Evolutionary conservation across 2,329 filamentous ascomycete genomes (phyloP).

Genomic region (Eurotiales sp.): DNA sequence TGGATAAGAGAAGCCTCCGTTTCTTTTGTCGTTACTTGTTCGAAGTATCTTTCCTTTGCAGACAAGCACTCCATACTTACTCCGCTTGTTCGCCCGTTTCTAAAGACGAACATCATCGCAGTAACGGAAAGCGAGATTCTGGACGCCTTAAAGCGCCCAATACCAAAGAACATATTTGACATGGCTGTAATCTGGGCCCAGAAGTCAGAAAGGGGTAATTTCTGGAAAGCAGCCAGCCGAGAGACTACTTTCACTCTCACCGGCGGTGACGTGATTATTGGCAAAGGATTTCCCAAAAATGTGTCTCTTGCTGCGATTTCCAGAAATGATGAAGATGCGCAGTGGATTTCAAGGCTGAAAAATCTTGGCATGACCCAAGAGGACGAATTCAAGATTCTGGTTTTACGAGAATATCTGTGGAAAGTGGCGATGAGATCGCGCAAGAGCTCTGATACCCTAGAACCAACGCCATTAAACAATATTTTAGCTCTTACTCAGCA

Average conservation of each 20-base stretch:
- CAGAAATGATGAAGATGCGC: slow-evolving; percentile 88
- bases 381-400: slow-evolving; percentile 85
- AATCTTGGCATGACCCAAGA: slow-evolving; percentile 78
- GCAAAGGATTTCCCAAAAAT: slow-evolving; percentile 55
- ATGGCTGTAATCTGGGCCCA: slow-evolving; percentile 81
- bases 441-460: slow-evolving; percentile 42
- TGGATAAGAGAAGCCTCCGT: slow-evolving; percentile 92
- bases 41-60: slow-evolving; percentile 70
- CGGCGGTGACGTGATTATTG: slow-evolving; percentile 39
- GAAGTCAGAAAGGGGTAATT: slow-evolving; percentile 74
- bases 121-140: slow-evolving; percentile 72
- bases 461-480: slow-evolving; percentile 55
- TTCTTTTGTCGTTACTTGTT: slow-evolving; percentile 74
- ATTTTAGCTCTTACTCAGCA: slow-evolving; percentile 73
- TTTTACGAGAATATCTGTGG: slow-evolving; percentile 87
- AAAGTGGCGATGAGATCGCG: slow-evolving; percentile 70
- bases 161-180: slow-evolving; percentile 77
- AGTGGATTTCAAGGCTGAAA: slow-evolving; percentile 81
- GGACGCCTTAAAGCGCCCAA: slow-evolving; percentile 75
- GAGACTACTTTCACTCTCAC: slow-evolving; percentile 67
- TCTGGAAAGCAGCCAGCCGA: slow-evolving; percentile 77
- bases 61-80: slow-evolving; percentile 80
- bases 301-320: slow-evolving; percentile 57
- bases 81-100: slow-evolving; percentile 74
- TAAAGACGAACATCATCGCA: slow-evolving; percentile 68